phyloP scores from a whole-genome alignment of 1,139 yeast genomes.

The Debaryomyces udenii region DNA sequence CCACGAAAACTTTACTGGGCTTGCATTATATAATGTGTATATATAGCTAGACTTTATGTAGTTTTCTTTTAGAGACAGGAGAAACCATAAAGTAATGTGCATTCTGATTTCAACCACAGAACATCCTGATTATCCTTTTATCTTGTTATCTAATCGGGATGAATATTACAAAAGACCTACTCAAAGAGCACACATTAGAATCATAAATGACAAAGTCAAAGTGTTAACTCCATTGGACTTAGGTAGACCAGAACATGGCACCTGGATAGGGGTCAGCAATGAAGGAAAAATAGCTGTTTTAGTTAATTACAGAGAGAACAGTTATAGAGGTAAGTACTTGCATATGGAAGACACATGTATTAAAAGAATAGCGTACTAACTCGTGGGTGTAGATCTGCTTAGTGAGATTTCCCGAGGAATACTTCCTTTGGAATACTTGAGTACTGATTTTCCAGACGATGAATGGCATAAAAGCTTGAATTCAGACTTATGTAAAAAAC shows the following conservation, averaged over 20 bases:
- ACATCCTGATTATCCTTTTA: slow-evolving; percentile 68
- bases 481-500: slow-evolving; percentile 27
- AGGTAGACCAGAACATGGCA: slow-evolving; percentile 76
- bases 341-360: slow-evolving; percentile 3
- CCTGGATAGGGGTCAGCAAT: slow-evolving; percentile 83
- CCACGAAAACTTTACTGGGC: no score
- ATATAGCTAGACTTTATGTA: no score
- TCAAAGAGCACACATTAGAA: slow-evolving; percentile 56
- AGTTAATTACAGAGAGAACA: slow-evolving; percentile 65
- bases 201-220: slow-evolving; percentile 29
- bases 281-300: slow-evolving; percentile 71
- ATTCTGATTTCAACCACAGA: slow-evolving; percentile 60
- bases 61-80: no score
- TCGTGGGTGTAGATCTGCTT: slow-evolving; percentile 20
- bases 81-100: slow-evolving; percentile 50
- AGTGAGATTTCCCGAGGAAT: slow-evolving; percentile 70
- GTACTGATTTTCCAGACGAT: slow-evolving; percentile 37
- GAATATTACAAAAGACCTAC: slow-evolving; percentile 81
- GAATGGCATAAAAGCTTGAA: slow-evolving; percentile 51
- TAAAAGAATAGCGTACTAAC: slow-evolving; percentile 18
- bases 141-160: slow-evolving; percentile 81
- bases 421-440: slow-evolving; percentile 62
- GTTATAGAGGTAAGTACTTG: slow-evolving; percentile 24
- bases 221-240: slow-evolving; percentile 76
- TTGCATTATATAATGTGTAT: no score